Evolutionary conservation across 1,139 yeast species (phyloP).

Genomic region (Kurtzmaniella quercitrusa): DNA sequence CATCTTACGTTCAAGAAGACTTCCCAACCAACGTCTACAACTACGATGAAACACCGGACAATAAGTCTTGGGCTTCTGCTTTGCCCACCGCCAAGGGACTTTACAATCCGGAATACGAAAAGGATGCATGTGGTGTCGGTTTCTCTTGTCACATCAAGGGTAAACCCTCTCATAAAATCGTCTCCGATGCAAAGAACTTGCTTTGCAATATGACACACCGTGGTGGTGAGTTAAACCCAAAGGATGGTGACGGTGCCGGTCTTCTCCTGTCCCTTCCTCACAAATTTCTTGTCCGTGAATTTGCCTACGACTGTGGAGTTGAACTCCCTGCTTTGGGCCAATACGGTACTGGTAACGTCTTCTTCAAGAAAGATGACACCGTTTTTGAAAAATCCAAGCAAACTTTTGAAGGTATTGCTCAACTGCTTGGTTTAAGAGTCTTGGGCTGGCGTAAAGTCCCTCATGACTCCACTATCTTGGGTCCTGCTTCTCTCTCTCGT

Average conservation of each 20-base stretch:
- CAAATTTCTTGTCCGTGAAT: slow-evolving; percentile 78
- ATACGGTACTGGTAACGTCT: slow-evolving; percentile 92
- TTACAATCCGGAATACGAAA: slow-evolving; percentile 89
- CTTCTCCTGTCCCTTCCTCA: slow-evolving; percentile 91
- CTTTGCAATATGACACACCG: slow-evolving; percentile 98
- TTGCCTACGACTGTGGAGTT: slow-evolving; percentile 58
- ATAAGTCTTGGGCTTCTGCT: slow-evolving; percentile 88
- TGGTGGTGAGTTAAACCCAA: slow-evolving; percentile 96
- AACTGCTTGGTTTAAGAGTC: slow-evolving; percentile 70
- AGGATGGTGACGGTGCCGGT: slow-evolving; percentile 99
- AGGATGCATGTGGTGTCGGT: slow-evolving; percentile 99
- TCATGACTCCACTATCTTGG: slow-evolving; percentile 85
- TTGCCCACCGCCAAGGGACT: slow-evolving; percentile 86
- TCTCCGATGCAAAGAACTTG: slow-evolving; percentile 81
- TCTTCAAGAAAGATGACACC: slow-evolving; percentile 77
- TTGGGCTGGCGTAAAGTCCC: slow-evolving; percentile 98
- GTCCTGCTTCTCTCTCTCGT: slow-evolving; percentile 91
- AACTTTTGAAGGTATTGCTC: slow-evolving; percentile 79
- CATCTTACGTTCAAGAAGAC: slow-evolving; percentile 39
- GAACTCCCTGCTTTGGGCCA: slow-evolving; percentile 74
- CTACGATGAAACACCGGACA: slow-evolving; percentile 73
- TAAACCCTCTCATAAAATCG: slow-evolving; percentile 80
- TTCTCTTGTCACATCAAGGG: slow-evolving; percentile 96
- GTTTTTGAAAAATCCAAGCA: slow-evolving; percentile 63
- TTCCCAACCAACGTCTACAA: slow-evolving; percentile 45